Evolutionary conservation across 768 basidiomycete genomes (phyloP).

Genomic region (Arthromyces matolae): DNA sequence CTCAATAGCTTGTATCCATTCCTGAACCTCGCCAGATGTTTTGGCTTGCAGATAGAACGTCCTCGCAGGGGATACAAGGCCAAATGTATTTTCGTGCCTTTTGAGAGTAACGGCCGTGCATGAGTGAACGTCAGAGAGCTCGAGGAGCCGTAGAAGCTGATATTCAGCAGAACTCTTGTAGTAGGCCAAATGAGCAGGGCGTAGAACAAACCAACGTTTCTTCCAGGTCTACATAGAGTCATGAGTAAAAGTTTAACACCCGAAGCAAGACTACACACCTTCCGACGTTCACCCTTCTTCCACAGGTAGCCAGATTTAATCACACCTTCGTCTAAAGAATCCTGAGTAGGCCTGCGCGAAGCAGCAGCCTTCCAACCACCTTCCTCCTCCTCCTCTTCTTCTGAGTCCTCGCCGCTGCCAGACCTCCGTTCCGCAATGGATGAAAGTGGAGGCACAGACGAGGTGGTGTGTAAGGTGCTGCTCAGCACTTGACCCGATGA

Average conservation of each 20-base stretch:
- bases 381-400: constrained; percentile 69
- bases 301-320: constrained; percentile 91
- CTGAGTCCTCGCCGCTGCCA: constrained; percentile 73
- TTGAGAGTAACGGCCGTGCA: constrained; percentile 87
- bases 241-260: constrained; percentile 3
- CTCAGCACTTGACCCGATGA: constrained; percentile 30
- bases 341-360: constrained; percentile 37
- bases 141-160: constrained; percentile 82
- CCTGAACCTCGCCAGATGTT: constrained; percentile 63
- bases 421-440: constrained; percentile 75
- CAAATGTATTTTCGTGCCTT: constrained; percentile 85
- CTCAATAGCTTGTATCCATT: constrained; percentile 83
- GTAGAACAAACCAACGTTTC: constrained; percentile 96
- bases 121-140: constrained; percentile 84
- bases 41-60: constrained; percentile 91
- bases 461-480: constrained; percentile 26
- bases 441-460: constrained; percentile 52
- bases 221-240: constrained; percentile 82
- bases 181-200: constrained; percentile 89
- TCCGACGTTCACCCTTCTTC: constrained; percentile 97
- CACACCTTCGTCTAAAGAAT: constrained; percentile 61
- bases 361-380: constrained; percentile 62
- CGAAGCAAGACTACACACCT: constrained; percentile 51
- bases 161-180: constrained; percentile 97
- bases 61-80: constrained; percentile 83